Percentiles rank a stretch among this genome's conserved stretches.
Conservation (phyloP, 768 basidiomycete genomes). For the Naematelia aurantialba region DNA sequence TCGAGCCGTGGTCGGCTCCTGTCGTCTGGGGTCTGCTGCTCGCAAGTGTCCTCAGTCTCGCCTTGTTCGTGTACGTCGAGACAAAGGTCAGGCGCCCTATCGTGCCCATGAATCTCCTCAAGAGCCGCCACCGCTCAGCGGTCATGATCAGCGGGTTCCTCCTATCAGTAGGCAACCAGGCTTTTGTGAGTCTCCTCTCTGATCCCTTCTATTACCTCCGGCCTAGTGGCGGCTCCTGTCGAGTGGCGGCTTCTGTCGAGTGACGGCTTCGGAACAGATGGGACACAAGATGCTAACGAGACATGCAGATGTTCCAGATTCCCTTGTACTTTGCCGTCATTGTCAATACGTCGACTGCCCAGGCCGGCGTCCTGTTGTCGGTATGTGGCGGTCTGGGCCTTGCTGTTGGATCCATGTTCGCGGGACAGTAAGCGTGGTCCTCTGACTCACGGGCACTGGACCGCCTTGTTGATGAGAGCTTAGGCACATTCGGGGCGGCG, state of each 20-base stretch:
- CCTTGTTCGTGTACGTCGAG: constrained; percentile 34
- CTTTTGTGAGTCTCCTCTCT: constrained; percentile 40
- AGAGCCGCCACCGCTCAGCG: constrained; percentile 31
- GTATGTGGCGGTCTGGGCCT: constrained; percentile 44
- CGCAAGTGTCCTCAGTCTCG: constrained; percentile 13
- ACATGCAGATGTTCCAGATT: constrained; percentile 18
- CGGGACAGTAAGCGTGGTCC: constrained; percentile 38
- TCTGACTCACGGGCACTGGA: background rate
- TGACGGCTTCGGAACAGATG: background rate
- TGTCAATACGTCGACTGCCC: constrained; percentile 42
- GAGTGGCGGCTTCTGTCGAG: background rate
- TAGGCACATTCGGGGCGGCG: constrained; percentile 43
- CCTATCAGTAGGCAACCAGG: constrained; percentile 36
- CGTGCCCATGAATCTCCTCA: constrained; percentile 39
- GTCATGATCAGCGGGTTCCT: constrained; percentile 44
- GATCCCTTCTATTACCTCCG: background rate
- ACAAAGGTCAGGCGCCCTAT: constrained; percentile 35
- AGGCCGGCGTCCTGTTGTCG: constrained; percentile 42
- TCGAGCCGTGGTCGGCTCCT: constrained; percentile 43
- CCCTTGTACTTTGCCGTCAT: constrained; percentile 49
- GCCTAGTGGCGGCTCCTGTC: background rate
- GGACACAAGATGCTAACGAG: background rate
- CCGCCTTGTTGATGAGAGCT: constrained; percentile 5
- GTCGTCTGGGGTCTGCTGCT: constrained; percentile 45
- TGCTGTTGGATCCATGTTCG: constrained; percentile 41